phyloP scores from a whole-genome alignment of 352 stramenopile genomes.

The Pythium aquatile region DNA sequence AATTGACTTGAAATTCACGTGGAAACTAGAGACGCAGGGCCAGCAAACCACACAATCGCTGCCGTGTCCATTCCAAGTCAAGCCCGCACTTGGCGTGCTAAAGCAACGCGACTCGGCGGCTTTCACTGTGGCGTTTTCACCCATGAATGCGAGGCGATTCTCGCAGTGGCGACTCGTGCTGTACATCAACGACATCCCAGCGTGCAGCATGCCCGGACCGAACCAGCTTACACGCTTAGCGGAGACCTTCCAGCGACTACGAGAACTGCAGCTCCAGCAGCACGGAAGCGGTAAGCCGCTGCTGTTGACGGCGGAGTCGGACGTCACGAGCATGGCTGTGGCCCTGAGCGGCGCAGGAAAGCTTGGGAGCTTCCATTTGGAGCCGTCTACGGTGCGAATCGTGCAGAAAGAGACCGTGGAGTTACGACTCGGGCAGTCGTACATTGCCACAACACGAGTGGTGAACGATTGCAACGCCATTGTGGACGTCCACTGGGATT shows the following conservation, averaged over 20 bases:
- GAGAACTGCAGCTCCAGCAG: constrained; percentile 10
- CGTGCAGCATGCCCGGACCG: constrained; percentile 51
- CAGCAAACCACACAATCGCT: background rate
- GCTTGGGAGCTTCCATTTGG: constrained; percentile 20
- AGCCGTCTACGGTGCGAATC: constrained; percentile 2
- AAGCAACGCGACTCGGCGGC: constrained; percentile 32
- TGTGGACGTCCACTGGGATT: constrained; percentile 38
- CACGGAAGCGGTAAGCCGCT: background rate
- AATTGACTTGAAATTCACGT: constrained; percentile 56
- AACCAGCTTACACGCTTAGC: constrained; percentile 39
- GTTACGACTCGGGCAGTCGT: constrained; percentile 12
- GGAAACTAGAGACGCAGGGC: constrained; percentile 33
- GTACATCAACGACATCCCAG: constrained; percentile 42
- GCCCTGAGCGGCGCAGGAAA: constrained; percentile 15
- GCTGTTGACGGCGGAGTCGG: constrained; percentile 12
- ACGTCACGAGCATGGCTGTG: constrained; percentile 12
- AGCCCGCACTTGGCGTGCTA: constrained; percentile 43
- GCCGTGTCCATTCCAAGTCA: constrained; percentile 39
- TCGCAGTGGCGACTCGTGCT: constrained; percentile 41
- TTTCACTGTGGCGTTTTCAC: constrained; percentile 52
- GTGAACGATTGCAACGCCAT: constrained; percentile 37
- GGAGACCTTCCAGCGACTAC: constrained; percentile 30
- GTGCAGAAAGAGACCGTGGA: background rate
- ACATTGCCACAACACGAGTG: constrained; percentile 14
- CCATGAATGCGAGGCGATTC: constrained; percentile 17